Percentiles rank a stretch among this genome's conserved stretches.
These are phyloP conservation scores for Yarrowia osloensis DNA, from an alignment of 805 yeast species.

Conservation along the genomic window DNA sequence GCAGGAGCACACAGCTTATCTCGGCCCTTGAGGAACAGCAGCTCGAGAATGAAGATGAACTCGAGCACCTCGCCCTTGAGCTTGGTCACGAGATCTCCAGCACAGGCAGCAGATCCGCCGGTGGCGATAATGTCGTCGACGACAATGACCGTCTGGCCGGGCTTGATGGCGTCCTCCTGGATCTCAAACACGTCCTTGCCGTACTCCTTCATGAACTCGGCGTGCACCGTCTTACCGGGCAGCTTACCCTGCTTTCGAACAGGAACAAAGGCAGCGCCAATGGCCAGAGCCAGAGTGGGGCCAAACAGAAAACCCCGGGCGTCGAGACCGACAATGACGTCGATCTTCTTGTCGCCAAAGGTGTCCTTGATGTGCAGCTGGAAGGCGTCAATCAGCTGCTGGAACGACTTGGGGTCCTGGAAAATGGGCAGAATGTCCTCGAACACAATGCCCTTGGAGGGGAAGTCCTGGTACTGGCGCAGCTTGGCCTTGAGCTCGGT, in stretches of 20 bases:
- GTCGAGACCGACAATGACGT: slow-evolving; percentile 90
- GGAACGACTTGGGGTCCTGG: slow-evolving; percentile 76
- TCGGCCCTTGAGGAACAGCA: slow-evolving; percentile 92
- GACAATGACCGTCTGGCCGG: slow-evolving; percentile 77
- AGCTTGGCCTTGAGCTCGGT: slow-evolving; percentile 40
- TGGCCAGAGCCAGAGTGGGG: slow-evolving; percentile 87
- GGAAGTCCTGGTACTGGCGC: slow-evolving; percentile 88
- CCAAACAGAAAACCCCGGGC: slow-evolving; percentile 97
- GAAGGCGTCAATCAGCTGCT: slow-evolving; percentile 78
- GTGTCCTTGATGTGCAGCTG: slow-evolving; percentile 64
- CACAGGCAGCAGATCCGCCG: slow-evolving; percentile 95
- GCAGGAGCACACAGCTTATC: slow-evolving; percentile 81
- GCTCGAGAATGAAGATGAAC: slow-evolving; percentile 88
- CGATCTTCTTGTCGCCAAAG: slow-evolving; percentile 60
- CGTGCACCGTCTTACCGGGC: slow-evolving; percentile 79
- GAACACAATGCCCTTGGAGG: slow-evolving; percentile 85
- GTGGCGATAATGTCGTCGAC: slow-evolving; percentile 98
- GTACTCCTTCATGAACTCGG: slow-evolving; percentile 84
- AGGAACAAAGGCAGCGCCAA: slow-evolving; percentile 90
- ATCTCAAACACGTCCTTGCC: slow-evolving; percentile 87
- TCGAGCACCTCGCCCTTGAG: slow-evolving; percentile 74
- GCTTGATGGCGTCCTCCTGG: slow-evolving; percentile 77
- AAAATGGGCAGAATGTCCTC: slow-evolving; percentile 97
- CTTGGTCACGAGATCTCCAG: slow-evolving; percentile 75
- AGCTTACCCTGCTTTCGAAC: slow-evolving; percentile 94